Evolutionary conservation across 495 filamentous ascomycete genomes (phyloP), one percentile per base, ranked within the genome.

Genomic region (Talaromyces nanjingensis): DNA sequence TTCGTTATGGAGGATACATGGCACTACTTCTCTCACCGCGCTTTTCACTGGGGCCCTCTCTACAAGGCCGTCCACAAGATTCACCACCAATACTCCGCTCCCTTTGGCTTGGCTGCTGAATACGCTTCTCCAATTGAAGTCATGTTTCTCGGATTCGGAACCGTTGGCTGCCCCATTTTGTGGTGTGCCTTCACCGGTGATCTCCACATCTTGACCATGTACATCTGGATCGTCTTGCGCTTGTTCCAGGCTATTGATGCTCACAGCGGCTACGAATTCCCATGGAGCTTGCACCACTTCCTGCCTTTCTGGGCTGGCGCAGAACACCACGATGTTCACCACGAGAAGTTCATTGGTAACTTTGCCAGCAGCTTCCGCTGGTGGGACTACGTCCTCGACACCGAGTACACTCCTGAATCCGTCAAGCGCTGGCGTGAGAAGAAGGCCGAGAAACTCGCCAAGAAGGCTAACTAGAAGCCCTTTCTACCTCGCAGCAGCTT

Each of bases 271-370:
- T 98, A 98, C 74, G 94, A 98, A 71, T 98, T 98, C 77, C 94
- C 94, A 62, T 98, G 91, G 90, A 92, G 88, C 71, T 79, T 98
- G 71, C 92, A 94, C 74, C 91, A 96, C 75, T 90, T 98, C 80
- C 77, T 98, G 18, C 94, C 94, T 14, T 96, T 98, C 84, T 98
- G 96, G 96, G 94, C 93, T 64, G 94, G 94, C 67, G 94, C 94
- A 37, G 88, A 96, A 65, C 93, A 97, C 78, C 94, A 98, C 76
- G 94, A 98, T 72, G 79, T 91, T 29, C 94, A 98, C 76, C 94
- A 98, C 76, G 94, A 98, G 81, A 86, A 88, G 65, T 98, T 98
- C 81, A 91, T 98, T 68, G 94, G 94, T 61, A 98, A 98, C 79
- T 98, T 97, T 74, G 83, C 93, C 25, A 96, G 92, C 73, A 96